A percentile compares a stretch with the other conserved stretches of the same genome.
Conservation (phyloP, 768 basidiomycete species). For the Pilatotrama ljubarskyi region DNA sequence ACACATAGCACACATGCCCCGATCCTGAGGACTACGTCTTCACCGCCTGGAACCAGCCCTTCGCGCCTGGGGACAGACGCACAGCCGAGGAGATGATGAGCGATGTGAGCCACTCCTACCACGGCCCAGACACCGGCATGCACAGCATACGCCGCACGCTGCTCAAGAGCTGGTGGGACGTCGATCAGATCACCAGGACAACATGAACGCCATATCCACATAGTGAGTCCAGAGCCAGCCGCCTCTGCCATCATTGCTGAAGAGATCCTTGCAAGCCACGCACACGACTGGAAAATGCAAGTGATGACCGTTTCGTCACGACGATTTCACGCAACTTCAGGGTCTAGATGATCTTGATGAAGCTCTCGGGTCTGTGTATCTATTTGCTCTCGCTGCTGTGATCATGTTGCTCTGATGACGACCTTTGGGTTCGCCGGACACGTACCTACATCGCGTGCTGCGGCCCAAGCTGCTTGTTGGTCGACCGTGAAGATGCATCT, state of each 20-base stretch:
- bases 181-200: constrained; percentile 29
- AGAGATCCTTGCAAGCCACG: background rate
- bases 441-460: too few relatives aligned
- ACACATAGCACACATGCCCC: constrained; percentile 50
- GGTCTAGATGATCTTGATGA: background rate
- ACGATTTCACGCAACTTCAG: constrained; percentile 6
- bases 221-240: background rate
- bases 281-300: background rate
- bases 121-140: constrained; percentile 30
- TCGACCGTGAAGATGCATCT: too few relatives aligned
- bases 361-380: constrained; percentile 2
- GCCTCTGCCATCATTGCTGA: background rate
- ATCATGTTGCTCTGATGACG: background rate
- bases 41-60: constrained; percentile 63
- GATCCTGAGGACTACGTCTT: constrained; percentile 56
- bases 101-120: constrained; percentile 40
- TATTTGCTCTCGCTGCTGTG: constrained; percentile 8
- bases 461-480: too few relatives aligned
- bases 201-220: background rate
- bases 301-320: background rate
- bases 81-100: constrained; percentile 53
- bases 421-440: background rate
- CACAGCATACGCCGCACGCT: constrained; percentile 34
- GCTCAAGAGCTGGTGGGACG: constrained; percentile 36
- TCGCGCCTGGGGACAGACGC: constrained; percentile 63